Evolutionary conservation across 148 eudicot genomes (phyloP).

Genomic region (Chenopodium album): DNA sequence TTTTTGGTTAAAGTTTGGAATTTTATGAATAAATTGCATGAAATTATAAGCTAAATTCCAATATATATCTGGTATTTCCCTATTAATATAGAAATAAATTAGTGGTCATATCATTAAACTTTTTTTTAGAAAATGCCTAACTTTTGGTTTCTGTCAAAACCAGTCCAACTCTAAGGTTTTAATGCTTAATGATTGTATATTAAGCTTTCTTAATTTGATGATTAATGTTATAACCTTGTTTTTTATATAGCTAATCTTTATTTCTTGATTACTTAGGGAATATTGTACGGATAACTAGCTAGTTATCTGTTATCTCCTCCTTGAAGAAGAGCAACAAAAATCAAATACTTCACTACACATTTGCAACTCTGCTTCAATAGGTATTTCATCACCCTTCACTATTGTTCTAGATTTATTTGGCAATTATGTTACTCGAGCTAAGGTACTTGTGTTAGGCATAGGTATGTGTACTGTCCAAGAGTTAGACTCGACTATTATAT

Average conservation of each 20-base stretch:
- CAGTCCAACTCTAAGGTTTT: neutral
- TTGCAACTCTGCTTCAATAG: slow-evolving; percentile 10
- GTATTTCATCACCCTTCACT: neutral
- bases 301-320: neutral
- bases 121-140: slow-evolving; percentile 5
- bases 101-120: neutral
- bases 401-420: neutral
- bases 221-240: no score
- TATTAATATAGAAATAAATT: neutral
- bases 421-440: neutral
- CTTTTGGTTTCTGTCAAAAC: slow-evolving; percentile 21
- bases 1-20: slow-evolving; percentile 6
- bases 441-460: neutral
- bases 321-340: neutral
- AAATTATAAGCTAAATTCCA: neutral
- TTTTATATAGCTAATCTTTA: neutral
- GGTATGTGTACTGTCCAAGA: neutral
- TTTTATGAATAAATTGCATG: neutral
- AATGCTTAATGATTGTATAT: neutral
- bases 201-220: neutral
- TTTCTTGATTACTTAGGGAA: neutral
- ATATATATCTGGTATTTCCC: slow-evolving; percentile 3
- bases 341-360: neutral
- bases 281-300: neutral
- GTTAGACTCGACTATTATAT: neutral